Base-by-base conservation (phyloP, 2,329 filamentous ascomycete genomes). In the Aureobasidium sp. region DNA sequence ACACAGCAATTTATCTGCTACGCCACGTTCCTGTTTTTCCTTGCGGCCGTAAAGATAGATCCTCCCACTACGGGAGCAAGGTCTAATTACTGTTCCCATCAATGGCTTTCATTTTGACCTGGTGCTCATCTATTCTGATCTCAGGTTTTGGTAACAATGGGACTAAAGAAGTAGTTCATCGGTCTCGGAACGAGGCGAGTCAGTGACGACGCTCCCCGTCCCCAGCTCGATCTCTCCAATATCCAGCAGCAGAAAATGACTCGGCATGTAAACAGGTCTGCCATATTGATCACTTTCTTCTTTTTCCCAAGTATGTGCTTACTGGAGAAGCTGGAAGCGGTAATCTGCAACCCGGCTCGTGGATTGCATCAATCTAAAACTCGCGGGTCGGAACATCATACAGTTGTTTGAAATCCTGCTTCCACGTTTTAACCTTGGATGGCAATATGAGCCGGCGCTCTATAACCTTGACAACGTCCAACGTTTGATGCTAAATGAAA, bases 121-220 rank as follows among this genome's bases (percentile, higher is more conserved):
- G 29, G 20, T 51, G n/a, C 20, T 36, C 10, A 13, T 13, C 47
- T 51, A 3, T 51, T 10, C 20, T 36, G 5, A 13, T 13, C 47
- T 51, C 3, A n/a, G 36, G 9, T 34, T 17, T 23, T n/a, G 13
- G 26, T 15, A 27, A 23, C 4, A 44, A 10, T 44, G 41, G 41
- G 9, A 55, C 23, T 39, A n/a, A 27, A 32, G 17, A n/a, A 42
- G 13, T 15, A 32, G 37, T 55, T 55, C 51, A n/a, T 55, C 51
- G 51, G 51, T 55, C 9, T 20, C 51, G 51, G 51, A 55, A 55
- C 51, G 51, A 55, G 37, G 26, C 51, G 51, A 55, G 26, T 55
- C 51, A 55, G 23, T 42, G 5, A 17, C 26, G n/a, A 9, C 8
- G 6, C 36, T n/a, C 51, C 36, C 23, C 37, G 12, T 41, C 15